Evolutionary conservation across 2,329 filamentous ascomycete species (phyloP).

Genomic region (Xylaria sp.): DNA sequence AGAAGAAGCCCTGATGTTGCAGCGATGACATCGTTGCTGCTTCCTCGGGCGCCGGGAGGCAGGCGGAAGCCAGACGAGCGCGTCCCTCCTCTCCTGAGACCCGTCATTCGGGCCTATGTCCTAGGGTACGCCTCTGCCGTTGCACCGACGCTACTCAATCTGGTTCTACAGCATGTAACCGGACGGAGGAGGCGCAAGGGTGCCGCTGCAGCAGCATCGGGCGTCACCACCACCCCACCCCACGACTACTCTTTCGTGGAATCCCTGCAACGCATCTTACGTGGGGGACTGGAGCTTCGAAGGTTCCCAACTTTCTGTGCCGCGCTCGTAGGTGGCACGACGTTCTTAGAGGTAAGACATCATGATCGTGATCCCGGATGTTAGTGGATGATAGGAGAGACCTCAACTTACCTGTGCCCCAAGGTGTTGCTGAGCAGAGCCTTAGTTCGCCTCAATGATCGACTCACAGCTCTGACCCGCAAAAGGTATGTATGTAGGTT

Average conservation of each 20-base stretch:
- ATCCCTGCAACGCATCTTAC: slow-evolving; percentile 47
- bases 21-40: slow-evolving; percentile 32
- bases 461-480: slow-evolving; percentile 28
- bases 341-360: slow-evolving; percentile 60
- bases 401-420: slow-evolving; percentile 16
- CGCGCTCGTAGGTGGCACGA: slow-evolving; percentile 60
- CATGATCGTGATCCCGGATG: neutral
- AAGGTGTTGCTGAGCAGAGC: slow-evolving; percentile 32
- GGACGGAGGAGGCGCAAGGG: slow-evolving; percentile 40
- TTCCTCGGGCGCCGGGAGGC: slow-evolving; percentile 21
- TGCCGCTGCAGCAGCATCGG: slow-evolving; percentile 20
- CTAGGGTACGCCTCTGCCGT: slow-evolving; percentile 64
- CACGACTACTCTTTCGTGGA: slow-evolving; percentile 36
- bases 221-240: slow-evolving; percentile 27
- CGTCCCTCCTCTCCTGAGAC: slow-evolving; percentile 56
- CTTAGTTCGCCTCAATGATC: slow-evolving; percentile 27
- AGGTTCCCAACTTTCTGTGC: slow-evolving; percentile 67
- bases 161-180: slow-evolving; percentile 55
- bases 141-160: slow-evolving; percentile 56
- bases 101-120: slow-evolving; percentile 61
- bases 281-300: slow-evolving; percentile 54
- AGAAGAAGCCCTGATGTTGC: slow-evolving; percentile 17
- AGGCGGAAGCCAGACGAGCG: slow-evolving; percentile 33
- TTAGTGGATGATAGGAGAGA: neutral
- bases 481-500: slow-evolving; percentile 44